These are phyloP conservation scores for Nigrograna mackinnonii DNA, from an alignment of 2,329 filamentous ascomycete genomes.

Conservation along the genomic window DNA sequence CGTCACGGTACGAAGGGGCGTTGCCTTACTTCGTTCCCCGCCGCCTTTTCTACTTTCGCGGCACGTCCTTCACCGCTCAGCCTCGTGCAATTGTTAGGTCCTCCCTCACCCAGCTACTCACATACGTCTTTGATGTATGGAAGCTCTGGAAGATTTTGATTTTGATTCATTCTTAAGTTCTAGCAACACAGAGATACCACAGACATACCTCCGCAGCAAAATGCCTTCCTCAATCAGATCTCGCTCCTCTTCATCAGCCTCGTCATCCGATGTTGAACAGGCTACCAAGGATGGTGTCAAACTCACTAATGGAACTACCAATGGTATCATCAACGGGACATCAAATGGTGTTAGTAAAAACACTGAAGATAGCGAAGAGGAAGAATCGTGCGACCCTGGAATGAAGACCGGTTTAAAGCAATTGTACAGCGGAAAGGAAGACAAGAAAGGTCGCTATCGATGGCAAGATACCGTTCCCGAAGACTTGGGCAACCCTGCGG, in stretches of 20 bases:
- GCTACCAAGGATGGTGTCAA: constrained; percentile 8
- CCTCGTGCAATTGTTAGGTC: too few relatives aligned
- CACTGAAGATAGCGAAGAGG: constrained; percentile 9
- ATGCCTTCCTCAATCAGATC: constrained; percentile 4
- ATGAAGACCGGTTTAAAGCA: constrained; percentile 50
- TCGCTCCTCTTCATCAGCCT: constrained; percentile 1
- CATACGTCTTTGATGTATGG: too few relatives aligned
- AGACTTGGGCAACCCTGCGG: constrained; percentile 46
- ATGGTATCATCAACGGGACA: constrained; percentile 1
- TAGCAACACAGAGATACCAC: too few relatives aligned
- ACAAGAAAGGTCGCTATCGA: constrained; percentile 36
- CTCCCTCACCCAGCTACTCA: too few relatives aligned
- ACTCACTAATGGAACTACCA: constrained; percentile 7
- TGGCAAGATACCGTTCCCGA: constrained; percentile 40
- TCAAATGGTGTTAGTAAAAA: constrained; percentile 5
- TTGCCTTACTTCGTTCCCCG: too few relatives aligned
- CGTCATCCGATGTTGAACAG: constrained; percentile 9
- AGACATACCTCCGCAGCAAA: too few relatives aligned
- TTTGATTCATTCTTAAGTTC: too few relatives aligned
- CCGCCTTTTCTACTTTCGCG: too few relatives aligned
- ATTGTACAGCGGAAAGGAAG: constrained; percentile 53
- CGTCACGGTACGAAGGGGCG: too few relatives aligned
- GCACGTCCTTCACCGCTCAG: too few relatives aligned
- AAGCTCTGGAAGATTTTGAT: too few relatives aligned
- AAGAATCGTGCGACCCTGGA: constrained; percentile 29